phyloP scores from a whole-genome alignment of 2,329 filamentous ascomycete genomes.

The Uncinocarpus reesii region DNA sequence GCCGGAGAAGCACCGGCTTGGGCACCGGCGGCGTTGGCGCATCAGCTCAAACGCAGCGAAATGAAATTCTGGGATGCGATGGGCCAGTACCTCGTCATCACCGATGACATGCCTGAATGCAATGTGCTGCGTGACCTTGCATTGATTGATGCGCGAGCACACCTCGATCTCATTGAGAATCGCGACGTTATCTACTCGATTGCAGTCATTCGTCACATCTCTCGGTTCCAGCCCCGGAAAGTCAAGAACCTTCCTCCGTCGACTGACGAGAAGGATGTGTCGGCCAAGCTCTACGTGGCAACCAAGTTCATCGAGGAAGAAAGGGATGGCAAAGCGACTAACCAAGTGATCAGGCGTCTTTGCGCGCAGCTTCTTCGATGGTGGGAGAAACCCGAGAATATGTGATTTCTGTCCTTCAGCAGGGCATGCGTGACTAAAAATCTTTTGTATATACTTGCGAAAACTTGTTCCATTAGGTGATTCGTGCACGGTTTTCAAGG shows the following conservation, averaged over 20 bases:
- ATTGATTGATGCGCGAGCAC: conserved; percentile 54
- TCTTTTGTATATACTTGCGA: background rate
- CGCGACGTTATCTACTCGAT: conserved; percentile 86
- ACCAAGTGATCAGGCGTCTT: conserved; percentile 60
- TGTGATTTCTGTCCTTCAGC: conserved; percentile 7
- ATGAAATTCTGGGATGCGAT: conserved; percentile 75
- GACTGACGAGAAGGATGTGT: conserved; percentile 55
- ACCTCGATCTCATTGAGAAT: conserved; percentile 73
- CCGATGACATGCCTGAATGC: conserved; percentile 45
- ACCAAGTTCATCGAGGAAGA: conserved; percentile 60
- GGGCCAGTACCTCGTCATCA: conserved; percentile 58
- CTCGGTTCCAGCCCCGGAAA: conserved; percentile 42
- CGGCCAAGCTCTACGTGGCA: conserved; percentile 57
- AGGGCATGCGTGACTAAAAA: background rate
- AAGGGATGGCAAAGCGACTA: conserved; percentile 57
- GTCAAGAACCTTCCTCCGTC: conserved; percentile 49
- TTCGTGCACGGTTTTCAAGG: background rate
- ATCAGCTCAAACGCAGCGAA: conserved; percentile 39
- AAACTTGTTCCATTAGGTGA: background rate
- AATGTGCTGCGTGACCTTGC: conserved; percentile 54
- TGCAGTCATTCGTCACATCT: conserved; percentile 65
- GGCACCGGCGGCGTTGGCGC: conserved; percentile 9
- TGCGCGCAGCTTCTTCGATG: conserved; percentile 56
- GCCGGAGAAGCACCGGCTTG: conserved; percentile 15
- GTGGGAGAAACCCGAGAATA: conserved; percentile 27